phyloP scores from a whole-genome alignment of 1,139 yeast genomes.

The Petasospora fabianii region DNA sequence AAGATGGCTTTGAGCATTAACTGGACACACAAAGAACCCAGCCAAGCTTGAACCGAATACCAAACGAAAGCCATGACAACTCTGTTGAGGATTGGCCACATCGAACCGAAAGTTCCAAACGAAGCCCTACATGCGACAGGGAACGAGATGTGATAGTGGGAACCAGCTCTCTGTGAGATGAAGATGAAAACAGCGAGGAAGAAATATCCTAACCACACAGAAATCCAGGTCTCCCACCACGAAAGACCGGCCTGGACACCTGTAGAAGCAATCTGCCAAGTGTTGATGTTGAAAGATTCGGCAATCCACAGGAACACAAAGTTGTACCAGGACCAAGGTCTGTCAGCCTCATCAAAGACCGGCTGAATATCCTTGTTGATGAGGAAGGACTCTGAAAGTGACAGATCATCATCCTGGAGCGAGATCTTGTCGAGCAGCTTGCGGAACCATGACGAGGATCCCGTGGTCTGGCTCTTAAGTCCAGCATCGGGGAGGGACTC shows the following conservation, averaged over 20 bases:
- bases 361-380: slow-evolving; percentile 75
- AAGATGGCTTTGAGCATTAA: slow-evolving; percentile 66
- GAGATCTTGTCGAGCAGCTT: slow-evolving; percentile 1
- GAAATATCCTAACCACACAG: slow-evolving; percentile 73
- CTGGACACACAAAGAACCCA: slow-evolving; percentile 79
- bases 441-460: not conserved
- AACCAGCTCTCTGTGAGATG: slow-evolving; percentile 65
- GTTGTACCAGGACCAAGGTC: slow-evolving; percentile 81
- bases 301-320: slow-evolving; percentile 80
- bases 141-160: slow-evolving; percentile 71
- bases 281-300: slow-evolving; percentile 81
- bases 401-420: slow-evolving; percentile 24
- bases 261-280: slow-evolving; percentile 89
- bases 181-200: slow-evolving; percentile 61
- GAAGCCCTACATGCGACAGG: slow-evolving; percentile 72
- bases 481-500: too few relatives aligned
- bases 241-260: slow-evolving; percentile 71
- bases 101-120: slow-evolving; percentile 73
- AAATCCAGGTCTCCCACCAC: slow-evolving; percentile 89
- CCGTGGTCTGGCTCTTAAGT: too few relatives aligned
- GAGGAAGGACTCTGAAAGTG: slow-evolving; percentile 53
- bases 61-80: slow-evolving; percentile 81
- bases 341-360: slow-evolving; percentile 56
- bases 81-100: slow-evolving; percentile 78
- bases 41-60: slow-evolving; percentile 80